phyloP scores from a whole-genome alignment of 345 rosid genomes.

The Heritiera fomes region DNA sequence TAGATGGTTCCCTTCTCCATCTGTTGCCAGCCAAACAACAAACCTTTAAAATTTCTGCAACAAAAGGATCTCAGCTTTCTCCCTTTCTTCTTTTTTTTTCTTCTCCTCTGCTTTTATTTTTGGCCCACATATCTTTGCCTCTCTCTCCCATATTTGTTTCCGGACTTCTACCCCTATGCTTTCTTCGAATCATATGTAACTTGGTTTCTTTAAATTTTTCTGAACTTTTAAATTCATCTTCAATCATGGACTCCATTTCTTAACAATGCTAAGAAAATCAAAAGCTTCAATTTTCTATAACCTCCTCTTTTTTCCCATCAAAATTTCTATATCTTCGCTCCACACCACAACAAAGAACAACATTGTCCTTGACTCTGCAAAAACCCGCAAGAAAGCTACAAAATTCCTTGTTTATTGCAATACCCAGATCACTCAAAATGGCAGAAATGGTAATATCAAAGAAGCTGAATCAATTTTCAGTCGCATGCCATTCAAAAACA shows the following conservation, averaged over 20 bases:
- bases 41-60: neutral
- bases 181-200: no score
- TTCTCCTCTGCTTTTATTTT: no score
- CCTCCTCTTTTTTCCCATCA: neutral
- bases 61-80: neutral
- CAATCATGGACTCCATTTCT: neutral
- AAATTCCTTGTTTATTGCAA: constrained; percentile 53
- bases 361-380: neutral
- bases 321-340: neutral
- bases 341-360: neutral
- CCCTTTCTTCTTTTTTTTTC: no score
- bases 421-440: constrained; percentile 60
- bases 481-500: constrained; percentile 53
- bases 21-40: neutral
- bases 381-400: constrained; percentile 5
- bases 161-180: no score
- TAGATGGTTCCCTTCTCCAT: constrained; percentile 67
- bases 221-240: neutral
- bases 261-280: neutral
- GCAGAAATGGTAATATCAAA: constrained; percentile 51
- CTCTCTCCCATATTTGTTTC: no score
- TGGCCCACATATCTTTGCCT: no score
- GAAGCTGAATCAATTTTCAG: constrained; percentile 62
- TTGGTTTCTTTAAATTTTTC: no score
- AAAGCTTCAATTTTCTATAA: neutral